Conservation (phyloP, 306 rosid species). For the Astragalus membranaceus region DNA sequence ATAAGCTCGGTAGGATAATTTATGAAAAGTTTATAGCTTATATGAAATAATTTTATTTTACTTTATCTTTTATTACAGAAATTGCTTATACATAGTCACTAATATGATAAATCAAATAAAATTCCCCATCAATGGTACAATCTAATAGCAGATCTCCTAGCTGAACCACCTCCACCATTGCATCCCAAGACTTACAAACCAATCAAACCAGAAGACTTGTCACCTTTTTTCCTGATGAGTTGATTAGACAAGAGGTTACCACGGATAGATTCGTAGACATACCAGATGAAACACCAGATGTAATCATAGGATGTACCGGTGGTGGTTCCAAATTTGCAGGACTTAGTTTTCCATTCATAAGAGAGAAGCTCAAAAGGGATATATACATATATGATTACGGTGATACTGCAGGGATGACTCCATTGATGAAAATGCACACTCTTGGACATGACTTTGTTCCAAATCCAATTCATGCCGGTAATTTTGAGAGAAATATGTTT, state of each 20-base stretch:
- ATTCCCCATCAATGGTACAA: constrained; percentile 84
- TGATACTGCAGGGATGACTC: constrained; percentile 91
- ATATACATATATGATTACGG: constrained; percentile 78
- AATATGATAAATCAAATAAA: constrained; percentile 24
- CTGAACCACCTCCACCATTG: constrained; percentile 84
- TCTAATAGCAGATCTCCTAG: constrained; percentile 77
- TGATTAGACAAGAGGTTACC: constrained; percentile 72
- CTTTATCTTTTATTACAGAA: no score
- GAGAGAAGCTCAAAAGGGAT: constrained; percentile 87
- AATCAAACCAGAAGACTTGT: constrained; percentile 73
- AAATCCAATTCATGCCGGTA: constrained; percentile 96
- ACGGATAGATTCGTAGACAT: constrained; percentile 64
- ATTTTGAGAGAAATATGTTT: neutral
- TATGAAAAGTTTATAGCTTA: no score
- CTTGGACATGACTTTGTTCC: constrained; percentile 91
- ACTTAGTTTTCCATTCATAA: constrained; percentile 78
- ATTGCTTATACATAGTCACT: no score
- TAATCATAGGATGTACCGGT: constrained; percentile 91
- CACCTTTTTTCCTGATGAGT: constrained; percentile 66
- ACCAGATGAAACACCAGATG: constrained; percentile 83
- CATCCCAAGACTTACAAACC: constrained; percentile 73
- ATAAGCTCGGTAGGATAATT: no score
- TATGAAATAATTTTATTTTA: no score
- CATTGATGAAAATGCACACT: constrained; percentile 96
- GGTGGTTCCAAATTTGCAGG: constrained; percentile 98